Base-by-base conservation (phyloP, 495 filamentous ascomycete species). In the Penicillium crystallinum region DNA sequence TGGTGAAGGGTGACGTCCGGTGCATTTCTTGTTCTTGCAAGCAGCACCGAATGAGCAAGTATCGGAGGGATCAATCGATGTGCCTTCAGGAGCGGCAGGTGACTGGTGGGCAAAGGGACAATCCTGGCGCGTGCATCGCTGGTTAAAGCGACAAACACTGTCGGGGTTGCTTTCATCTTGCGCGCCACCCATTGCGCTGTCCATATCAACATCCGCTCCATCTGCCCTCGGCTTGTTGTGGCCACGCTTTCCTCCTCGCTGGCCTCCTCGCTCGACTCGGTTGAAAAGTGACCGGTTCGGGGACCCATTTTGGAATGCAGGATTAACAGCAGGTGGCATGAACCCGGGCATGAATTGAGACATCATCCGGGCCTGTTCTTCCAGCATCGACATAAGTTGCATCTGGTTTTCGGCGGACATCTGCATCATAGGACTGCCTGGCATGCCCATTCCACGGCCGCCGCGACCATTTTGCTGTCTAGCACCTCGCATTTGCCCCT, bases 41-140 rank as follows among this genome's bases (percentile, higher is more conserved):
- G 89, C 89, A 4, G 81, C 89, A 12, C 91, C 93, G 64, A 84
- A 97, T 33, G 84, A 75, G 73, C 93, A 99, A 27, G 76, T 72
- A 62, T 97, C 91, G 31, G 76, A 77, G 47, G 90, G 72, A 66
- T 97, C 95, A 44, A 97, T 71, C 3, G 83, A 77, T n/a, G 77
- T 77, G 19, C 86, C 88, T n/a, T 85, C 86, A 14, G 89, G 88
- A 33, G 92, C 91, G 18, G 88, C 91, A 22, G 93, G 89, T 12
- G 91, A 96, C 66, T 96, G 93, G 61, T 99, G 93, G 22, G 89
- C 93, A 65, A 89, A 97, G 38, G 82, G 84, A 67, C 93, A 99
- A 51, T 96, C 90, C 54, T 82, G 80, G 64, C 95, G 91, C 17
- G 84, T 88, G 72, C 93, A 99, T 43, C 79, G 75, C 29, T 90